Evolutionary conservation across 177 flowering plant genomes (phyloP).

Genomic region (Viscum album): DNA sequence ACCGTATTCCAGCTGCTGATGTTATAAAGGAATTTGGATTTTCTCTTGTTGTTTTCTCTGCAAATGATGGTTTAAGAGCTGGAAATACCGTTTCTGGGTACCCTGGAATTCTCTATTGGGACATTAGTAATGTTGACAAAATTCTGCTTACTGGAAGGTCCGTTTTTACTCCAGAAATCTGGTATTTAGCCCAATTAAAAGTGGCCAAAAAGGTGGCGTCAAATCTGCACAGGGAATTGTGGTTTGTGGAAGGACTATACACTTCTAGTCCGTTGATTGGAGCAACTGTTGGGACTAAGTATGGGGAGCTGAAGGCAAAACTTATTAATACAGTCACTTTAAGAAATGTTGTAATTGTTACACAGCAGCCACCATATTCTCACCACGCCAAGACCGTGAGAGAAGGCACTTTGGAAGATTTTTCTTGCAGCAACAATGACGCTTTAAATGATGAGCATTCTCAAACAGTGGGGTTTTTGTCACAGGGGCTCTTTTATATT

Average conservation of each 20-base stretch:
- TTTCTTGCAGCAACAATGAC: too few relatives aligned
- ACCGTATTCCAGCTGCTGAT: too few relatives aligned
- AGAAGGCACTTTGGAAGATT: too few relatives aligned
- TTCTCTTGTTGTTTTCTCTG: slow-evolving; percentile 80
- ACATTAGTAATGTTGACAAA: slow-evolving; percentile 97
- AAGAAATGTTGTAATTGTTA: slow-evolving; percentile 90
- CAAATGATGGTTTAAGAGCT: slow-evolving; percentile 91
- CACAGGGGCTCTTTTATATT: too few relatives aligned
- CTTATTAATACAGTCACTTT: slow-evolving; percentile 87
- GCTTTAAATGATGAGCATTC: too few relatives aligned
- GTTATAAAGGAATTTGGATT: too few relatives aligned
- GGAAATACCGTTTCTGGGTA: slow-evolving; percentile 90
- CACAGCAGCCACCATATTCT: slow-evolving; percentile 97
- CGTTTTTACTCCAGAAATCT: slow-evolving; percentile 93
- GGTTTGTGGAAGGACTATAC: slow-evolving; percentile 97
- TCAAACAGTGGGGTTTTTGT: too few relatives aligned
- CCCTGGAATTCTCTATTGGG: slow-evolving; percentile 97
- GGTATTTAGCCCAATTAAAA: slow-evolving; percentile 81
- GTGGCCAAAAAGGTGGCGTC: slow-evolving; percentile 96
- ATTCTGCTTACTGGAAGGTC: slow-evolving; percentile 89
- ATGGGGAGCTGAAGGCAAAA: slow-evolving; percentile 92
- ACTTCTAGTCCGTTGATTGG: slow-evolving; percentile 99
- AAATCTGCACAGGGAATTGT: slow-evolving; percentile 90
- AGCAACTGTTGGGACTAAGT: slow-evolving; percentile 97
- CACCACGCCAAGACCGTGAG: too few relatives aligned